Conservation (phyloP, 2,329 filamentous ascomycete genomes). For the Scedosporium aurantiacum region DNA sequence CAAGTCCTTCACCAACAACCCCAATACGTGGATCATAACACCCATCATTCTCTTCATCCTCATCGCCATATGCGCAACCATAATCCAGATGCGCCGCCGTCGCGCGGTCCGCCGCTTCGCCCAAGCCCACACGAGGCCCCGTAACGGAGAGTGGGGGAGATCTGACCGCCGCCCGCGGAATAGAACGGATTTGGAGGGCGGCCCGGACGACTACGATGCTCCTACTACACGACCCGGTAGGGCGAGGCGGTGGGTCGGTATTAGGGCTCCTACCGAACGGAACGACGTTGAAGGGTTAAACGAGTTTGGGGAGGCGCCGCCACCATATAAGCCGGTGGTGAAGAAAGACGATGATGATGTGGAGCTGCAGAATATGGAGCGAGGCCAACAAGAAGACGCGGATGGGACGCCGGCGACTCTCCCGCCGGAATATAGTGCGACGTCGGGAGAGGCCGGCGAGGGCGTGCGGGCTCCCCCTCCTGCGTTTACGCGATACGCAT, state of each 20-base stretch:
- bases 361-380: not conserved
- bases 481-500: not conserved
- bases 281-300: constrained; percentile 43
- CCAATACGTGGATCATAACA: constrained; percentile 10
- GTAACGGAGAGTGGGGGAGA: not conserved
- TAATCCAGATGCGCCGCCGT: constrained; percentile 13
- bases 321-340: constrained; percentile 38
- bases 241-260: not conserved
- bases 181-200: not conserved
- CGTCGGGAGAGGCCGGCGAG: not conserved
- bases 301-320: constrained; percentile 53
- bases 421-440: not conserved
- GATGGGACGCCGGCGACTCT: not conserved
- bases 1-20: not conserved
- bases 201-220: not conserved
- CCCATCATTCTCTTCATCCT: constrained; percentile 19
- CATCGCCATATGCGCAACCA: constrained; percentile 14
- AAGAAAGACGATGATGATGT: constrained; percentile 16
- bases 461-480: not conserved
- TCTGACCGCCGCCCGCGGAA: not conserved
- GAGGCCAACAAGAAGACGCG: not conserved
- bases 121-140: not conserved
- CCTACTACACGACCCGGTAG: not conserved
- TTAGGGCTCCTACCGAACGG: not conserved
- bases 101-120: constrained; percentile 6